Base-by-base conservation (phyloP, 2,329 filamentous ascomycete genomes). In the Chaetomium sp. region DNA sequence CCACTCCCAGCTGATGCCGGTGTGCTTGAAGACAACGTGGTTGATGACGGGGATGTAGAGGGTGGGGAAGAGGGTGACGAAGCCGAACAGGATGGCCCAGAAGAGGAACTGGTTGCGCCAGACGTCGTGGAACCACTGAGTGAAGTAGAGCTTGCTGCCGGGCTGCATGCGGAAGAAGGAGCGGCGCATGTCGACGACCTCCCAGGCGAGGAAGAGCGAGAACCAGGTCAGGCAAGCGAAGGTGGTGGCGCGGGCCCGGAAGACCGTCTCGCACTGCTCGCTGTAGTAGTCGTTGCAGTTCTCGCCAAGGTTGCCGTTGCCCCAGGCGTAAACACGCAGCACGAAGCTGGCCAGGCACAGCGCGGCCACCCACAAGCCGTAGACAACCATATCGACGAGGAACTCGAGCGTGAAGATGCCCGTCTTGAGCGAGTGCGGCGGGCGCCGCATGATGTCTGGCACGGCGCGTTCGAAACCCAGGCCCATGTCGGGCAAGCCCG, bases 1-100 rank as follows among this genome's bases (percentile, higher is more conserved):
- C 90, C 89, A 92, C 72, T 92, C 89, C 87, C 88, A 91, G 6
- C 78, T 81, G 64, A 92, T 87, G 1, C 83, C 85, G 47, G 81
- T 81, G 74, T 92, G 89, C 76, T 90, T 88, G 78, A 91, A 92
- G 1, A 91, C 88, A 2, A 78, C 77, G 0, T 79, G 81, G 73
- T 90, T 90, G 70, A 92, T 80, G 23, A 84, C 82, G 0, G 90
- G 89, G 51, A 91, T 85, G 72, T 92, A 92, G 21, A 89, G 78
- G 19, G 87, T 82, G 0, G 87, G 86, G 66, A 89, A 88, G 0
- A 85, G 85, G 65, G 82, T 79, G 9, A 84, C 68, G 69, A 88
- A 87, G 0, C 87, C 87, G 1, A 81, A 81, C 10, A 85, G 74
- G 3, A 89, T 83, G 3, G 85, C 84, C 80, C 84, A 88, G 71